phyloP scores from a whole-genome alignment of 2,329 filamentous ascomycete species.

The Colletotrichum sidae region DNA sequence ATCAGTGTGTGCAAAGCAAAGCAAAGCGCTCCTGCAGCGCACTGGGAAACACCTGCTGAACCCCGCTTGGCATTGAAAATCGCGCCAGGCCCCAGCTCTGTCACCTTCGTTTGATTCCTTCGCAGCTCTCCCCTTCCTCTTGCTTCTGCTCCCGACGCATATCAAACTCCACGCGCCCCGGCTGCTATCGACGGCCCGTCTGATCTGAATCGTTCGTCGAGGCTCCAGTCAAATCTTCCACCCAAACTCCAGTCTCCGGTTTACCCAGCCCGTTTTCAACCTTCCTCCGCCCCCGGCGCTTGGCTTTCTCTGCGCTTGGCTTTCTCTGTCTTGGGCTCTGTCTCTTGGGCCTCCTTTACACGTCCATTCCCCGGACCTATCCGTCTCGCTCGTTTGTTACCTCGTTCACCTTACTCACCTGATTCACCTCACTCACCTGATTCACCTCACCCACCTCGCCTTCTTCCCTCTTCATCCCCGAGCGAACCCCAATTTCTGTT shows the following conservation, averaged over 20 bases:
- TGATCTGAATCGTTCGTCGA: not conserved
- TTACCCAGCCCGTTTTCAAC: not conserved
- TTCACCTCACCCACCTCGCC: not conserved
- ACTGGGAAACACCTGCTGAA: constrained; percentile 34
- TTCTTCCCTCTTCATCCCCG: not conserved
- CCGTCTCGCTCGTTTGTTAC: constrained; percentile 17
- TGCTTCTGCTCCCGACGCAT: constrained; percentile 5
- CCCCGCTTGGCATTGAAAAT: constrained; percentile 40
- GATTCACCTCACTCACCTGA: constrained; percentile 4
- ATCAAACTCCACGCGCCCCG: constrained; percentile 13
- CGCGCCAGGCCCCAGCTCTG: constrained; percentile 36
- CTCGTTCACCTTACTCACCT: not conserved
- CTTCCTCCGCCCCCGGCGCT: constrained; percentile 5
- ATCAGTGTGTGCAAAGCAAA: constrained; percentile 26
- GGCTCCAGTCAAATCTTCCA: constrained; percentile 1
- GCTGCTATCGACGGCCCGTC: not conserved
- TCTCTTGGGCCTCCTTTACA: not conserved
- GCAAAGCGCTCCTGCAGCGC: constrained; percentile 31
- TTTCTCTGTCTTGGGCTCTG: not conserved
- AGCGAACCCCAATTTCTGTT: constrained; percentile 16
- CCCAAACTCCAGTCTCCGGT: constrained; percentile 7
- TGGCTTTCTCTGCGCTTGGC: constrained; percentile 7
- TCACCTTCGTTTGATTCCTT: constrained; percentile 8
- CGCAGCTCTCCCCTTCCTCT: constrained; percentile 4
- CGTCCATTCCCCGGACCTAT: constrained; percentile 12